These are phyloP conservation scores for Remersonia thermophila DNA, from an alignment of 2,329 filamentous ascomycete species.

Conservation along the genomic window DNA sequence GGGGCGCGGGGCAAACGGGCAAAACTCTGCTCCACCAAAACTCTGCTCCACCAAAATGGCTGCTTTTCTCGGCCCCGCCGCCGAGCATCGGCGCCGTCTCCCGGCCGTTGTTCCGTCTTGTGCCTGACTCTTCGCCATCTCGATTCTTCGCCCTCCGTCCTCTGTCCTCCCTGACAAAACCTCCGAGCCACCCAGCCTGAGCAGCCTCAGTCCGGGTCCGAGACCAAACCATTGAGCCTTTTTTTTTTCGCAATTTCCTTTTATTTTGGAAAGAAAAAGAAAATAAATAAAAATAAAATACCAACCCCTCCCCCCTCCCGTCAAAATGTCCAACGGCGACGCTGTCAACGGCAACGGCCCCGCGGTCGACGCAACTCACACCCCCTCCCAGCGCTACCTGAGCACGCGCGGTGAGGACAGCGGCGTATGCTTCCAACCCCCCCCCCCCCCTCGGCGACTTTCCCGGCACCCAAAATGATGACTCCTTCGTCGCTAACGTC, in stretches of 20 bases:
- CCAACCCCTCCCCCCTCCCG: not conserved
- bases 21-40: too few relatives aligned
- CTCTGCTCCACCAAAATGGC: too few relatives aligned
- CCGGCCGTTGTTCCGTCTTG: not conserved
- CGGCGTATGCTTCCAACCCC: constrained; percentile 26
- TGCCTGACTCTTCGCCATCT: not conserved
- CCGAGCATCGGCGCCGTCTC: not conserved
- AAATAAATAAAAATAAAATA: not conserved
- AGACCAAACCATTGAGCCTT: too few relatives aligned
- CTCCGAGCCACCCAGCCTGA: too few relatives aligned
- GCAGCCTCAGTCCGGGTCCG: too few relatives aligned
- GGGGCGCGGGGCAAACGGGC: too few relatives aligned
- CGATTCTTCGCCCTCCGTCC: too few relatives aligned
- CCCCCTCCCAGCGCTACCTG: constrained; percentile 36
- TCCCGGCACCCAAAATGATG: not conserved
- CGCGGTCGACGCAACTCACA: constrained; percentile 25
- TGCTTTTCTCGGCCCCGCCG: not conserved
- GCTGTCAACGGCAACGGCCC: constrained; percentile 26
- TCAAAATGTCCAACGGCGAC: constrained; percentile 31
- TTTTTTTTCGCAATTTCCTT: too few relatives aligned
- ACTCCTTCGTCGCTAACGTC: constrained; percentile 5
- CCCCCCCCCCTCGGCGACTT: constrained; percentile 1
- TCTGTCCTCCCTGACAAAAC: too few relatives aligned
- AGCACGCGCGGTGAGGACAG: constrained; percentile 39
- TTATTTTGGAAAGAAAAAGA: too few relatives aligned